Percentiles rank a stretch among this genome's conserved stretches.
These are phyloP conservation scores for Leptographium galeiforme DNA, from an alignment of 2,329 filamentous ascomycete species.

Conservation along the genomic window DNA sequence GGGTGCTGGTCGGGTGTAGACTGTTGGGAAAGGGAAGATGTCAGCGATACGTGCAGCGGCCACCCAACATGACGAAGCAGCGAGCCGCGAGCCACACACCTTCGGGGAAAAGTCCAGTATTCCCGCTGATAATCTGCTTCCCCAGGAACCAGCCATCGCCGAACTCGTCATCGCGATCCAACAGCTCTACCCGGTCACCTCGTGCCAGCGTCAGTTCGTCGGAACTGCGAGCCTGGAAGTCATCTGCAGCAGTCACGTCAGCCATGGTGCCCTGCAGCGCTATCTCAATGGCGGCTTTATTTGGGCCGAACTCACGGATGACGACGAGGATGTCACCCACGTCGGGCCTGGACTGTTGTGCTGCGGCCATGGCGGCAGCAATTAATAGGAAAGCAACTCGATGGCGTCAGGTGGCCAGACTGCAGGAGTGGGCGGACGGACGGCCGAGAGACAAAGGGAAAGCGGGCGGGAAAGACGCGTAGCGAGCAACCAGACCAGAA, in stretches of 20 bases:
- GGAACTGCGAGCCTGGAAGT: constrained; percentile 80
- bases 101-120: constrained; percentile 71
- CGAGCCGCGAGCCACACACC: constrained; percentile 35
- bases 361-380: constrained; percentile 18
- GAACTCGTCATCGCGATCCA: constrained; percentile 80
- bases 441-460: background rate
- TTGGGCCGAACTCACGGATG: constrained; percentile 45
- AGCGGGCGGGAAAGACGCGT: background rate
- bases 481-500: background rate
- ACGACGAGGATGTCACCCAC: constrained; percentile 56
- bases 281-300: background rate
- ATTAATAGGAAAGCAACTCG: background rate
- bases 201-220: constrained; percentile 85
- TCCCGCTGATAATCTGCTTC: constrained; percentile 57
- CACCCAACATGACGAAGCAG: background rate
- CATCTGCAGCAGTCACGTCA: constrained; percentile 43
- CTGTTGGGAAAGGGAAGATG: constrained; percentile 20
- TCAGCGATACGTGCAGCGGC: background rate
- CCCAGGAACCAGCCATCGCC: constrained; percentile 78
- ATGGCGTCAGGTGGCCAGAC: background rate
- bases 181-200: constrained; percentile 69
- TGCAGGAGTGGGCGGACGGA: background rate
- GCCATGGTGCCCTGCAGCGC: background rate
- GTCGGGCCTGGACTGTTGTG: constrained; percentile 33
- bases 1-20: constrained; percentile 48